Conservation (phyloP, 2,329 filamentous ascomycete species). For the Aspergillus proliferans region DNA sequence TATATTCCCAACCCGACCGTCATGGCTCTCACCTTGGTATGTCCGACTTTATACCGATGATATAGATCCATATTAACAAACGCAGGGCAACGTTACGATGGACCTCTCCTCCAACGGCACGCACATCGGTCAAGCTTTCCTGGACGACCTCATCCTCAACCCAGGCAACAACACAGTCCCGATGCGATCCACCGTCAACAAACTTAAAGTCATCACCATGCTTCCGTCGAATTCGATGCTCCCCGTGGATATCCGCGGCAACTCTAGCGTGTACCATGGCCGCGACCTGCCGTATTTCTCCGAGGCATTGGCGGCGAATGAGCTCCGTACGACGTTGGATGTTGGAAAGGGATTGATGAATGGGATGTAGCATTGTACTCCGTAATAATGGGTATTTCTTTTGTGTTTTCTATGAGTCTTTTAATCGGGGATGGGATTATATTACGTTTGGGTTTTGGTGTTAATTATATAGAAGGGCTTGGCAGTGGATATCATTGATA, state of each 20-base stretch:
- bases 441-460: too few species aligned
- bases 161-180: slow-evolving; percentile 51
- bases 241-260: slow-evolving; percentile 47
- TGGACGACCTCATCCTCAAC: slow-evolving; percentile 46
- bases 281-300: slow-evolving; percentile 50
- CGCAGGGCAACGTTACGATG: slow-evolving; percentile 51
- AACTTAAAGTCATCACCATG: slow-evolving; percentile 28
- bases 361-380: neutral
- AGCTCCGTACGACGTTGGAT: slow-evolving; percentile 43
- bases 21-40: slow-evolving; percentile 48
- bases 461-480: too few species aligned
- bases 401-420: too few species aligned
- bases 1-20: slow-evolving; percentile 56
- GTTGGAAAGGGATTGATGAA: slow-evolving; percentile 25
- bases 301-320: slow-evolving; percentile 44
- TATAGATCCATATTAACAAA: slow-evolving; percentile 4
- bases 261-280: slow-evolving; percentile 43
- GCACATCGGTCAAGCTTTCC: slow-evolving; percentile 44
- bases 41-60: neutral
- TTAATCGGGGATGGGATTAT: too few species aligned
- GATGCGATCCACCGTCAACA: slow-evolving; percentile 46
- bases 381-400: neutral
- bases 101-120: slow-evolving; percentile 44
- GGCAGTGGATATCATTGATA: too few species aligned
- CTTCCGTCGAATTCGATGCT: slow-evolving; percentile 40